Percentiles rank a stretch among this genome's conserved stretches.
Conservation (phyloP, 2,329 filamentous ascomycete genomes). For the Alternaria longipes region DNA sequence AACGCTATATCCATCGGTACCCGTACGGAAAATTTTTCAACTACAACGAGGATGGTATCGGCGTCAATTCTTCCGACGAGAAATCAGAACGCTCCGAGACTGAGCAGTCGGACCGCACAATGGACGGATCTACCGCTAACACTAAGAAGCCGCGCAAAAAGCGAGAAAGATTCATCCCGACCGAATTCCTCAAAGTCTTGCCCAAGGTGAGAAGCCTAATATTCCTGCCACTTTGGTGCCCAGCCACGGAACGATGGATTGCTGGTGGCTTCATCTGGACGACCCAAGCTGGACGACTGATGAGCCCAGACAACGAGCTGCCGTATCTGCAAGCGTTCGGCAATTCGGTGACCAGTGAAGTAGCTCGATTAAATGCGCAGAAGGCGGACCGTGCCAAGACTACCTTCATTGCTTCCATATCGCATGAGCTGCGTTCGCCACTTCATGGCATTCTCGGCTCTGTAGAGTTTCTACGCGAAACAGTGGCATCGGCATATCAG, state of each 20-base stretch:
- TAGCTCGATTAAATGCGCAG: slow-evolving; percentile 42
- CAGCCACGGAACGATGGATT: slow-evolving; percentile 43
- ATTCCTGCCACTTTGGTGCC: slow-evolving; percentile 51
- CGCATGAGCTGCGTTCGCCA: slow-evolving; percentile 63
- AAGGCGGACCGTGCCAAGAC: slow-evolving; percentile 50
- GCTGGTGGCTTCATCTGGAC: slow-evolving; percentile 49
- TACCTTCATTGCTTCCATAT: slow-evolving; percentile 55
- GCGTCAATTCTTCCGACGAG: slow-evolving; percentile 45
- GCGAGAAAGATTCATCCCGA: slow-evolving; percentile 44
- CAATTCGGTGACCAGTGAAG: slow-evolving; percentile 46
- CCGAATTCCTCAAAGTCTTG: slow-evolving; percentile 43
- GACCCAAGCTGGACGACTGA: slow-evolving; percentile 38
- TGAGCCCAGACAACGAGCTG: slow-evolving; percentile 46
- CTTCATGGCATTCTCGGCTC: slow-evolving; percentile 67
- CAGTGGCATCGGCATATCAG: slow-evolving; percentile 48
- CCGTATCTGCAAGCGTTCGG: slow-evolving; percentile 48
- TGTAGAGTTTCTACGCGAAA: slow-evolving; percentile 45
- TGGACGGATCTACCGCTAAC: slow-evolving; percentile 16
- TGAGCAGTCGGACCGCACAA: slow-evolving; percentile 39
- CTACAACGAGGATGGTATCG: slow-evolving; percentile 44
- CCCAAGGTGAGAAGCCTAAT: slow-evolving; percentile 49
- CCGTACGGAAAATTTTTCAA: slow-evolving; percentile 49
- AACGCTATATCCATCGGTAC: slow-evolving; percentile 46
- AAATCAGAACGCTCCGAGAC: slow-evolving; percentile 42
- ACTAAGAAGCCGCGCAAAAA: slow-evolving; percentile 30